Base-by-base conservation (phyloP, 352 stramenopile genomes). In the Aphanomyces cochlioides region DNA sequence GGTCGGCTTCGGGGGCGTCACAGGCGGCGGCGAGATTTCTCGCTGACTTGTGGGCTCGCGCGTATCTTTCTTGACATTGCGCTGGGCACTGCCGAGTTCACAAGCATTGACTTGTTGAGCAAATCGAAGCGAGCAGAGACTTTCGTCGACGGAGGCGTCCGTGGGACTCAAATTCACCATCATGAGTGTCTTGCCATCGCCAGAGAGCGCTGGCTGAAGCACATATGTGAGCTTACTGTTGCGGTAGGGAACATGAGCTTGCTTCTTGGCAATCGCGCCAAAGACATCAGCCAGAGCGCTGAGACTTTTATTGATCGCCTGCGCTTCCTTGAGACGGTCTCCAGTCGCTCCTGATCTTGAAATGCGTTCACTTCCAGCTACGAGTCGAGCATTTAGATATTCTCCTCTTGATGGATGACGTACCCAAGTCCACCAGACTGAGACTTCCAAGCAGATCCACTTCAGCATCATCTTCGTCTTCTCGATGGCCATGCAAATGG, bases 181-280 rank as follows among this genome's bases (percentile, higher is more conserved):
- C 97, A 99, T 99, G 47, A 99, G 84, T 71, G 97, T 98, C 83
- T 99, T 99, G 47, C 97, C 97, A 80, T 99, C 96, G 8, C 97
- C 97, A 70, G 95, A 98, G 5, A 99, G 88, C 70, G 95, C 97
- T 58, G 98, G 96, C 82, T 99, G 97, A 21, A 99, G 85, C 45
- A 99, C 88, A 77, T 99, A 99, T 28, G 98, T 99, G 21, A 99
- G 84, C 78, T 99, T 99, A 45, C 89, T 98, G 80, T 99, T 99
- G 57, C 98, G 84, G 84, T 99, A 99, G 53, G 97, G 97, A 36
- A 98, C 82, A 72, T 99, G 96, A 21, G 86, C 80, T 39, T 93
- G 92, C 74, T 98, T 98, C 78, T 98, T 98, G 3, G 93, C 87
- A 6, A 99, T 87, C 53, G 96, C 92, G 75, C 94, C 91, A 79